phyloP scores from a whole-genome alignment of 2,329 filamentous ascomycete genomes.

The Verticillium klebahnii region DNA sequence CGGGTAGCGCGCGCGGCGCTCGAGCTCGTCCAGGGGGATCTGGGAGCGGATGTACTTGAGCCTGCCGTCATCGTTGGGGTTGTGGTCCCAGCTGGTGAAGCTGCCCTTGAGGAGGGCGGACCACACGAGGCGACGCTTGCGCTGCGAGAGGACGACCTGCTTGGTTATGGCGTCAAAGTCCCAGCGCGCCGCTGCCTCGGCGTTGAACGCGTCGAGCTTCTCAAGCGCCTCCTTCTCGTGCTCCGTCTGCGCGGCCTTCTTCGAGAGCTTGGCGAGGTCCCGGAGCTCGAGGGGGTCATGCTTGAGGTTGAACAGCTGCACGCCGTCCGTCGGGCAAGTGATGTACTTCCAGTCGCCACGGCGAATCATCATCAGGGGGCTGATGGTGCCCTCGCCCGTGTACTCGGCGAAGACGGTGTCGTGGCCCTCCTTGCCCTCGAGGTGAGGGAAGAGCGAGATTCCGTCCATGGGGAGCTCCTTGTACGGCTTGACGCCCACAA shows the following conservation, averaged over 20 bases:
- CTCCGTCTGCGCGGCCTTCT: constrained; percentile 31
- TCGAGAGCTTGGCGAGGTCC: constrained; percentile 57
- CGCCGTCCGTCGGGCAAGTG: constrained; percentile 76
- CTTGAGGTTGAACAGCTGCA: constrained; percentile 77
- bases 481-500: constrained; percentile 68
- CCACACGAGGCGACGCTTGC: constrained; percentile 75
- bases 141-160: constrained; percentile 72
- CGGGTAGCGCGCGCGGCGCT: constrained; percentile 71
- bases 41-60: constrained; percentile 81
- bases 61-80: constrained; percentile 66
- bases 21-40: constrained; percentile 74
- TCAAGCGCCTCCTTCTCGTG: constrained; percentile 41
- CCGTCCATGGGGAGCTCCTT: constrained; percentile 80
- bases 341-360: constrained; percentile 89
- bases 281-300: constrained; percentile 71
- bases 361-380: constrained; percentile 90
- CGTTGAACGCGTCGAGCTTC: constrained; percentile 62
- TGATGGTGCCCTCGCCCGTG: constrained; percentile 86
- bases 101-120: constrained; percentile 70
- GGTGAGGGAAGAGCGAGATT: constrained; percentile 72
- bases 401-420: constrained; percentile 95
- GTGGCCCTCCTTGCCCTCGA: constrained; percentile 60
- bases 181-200: constrained; percentile 73
- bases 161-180: constrained; percentile 73
- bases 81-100: constrained; percentile 81